Evolutionary conservation across 441 rosid species (phyloP).

Genomic region (Jatropha multifida): DNA sequence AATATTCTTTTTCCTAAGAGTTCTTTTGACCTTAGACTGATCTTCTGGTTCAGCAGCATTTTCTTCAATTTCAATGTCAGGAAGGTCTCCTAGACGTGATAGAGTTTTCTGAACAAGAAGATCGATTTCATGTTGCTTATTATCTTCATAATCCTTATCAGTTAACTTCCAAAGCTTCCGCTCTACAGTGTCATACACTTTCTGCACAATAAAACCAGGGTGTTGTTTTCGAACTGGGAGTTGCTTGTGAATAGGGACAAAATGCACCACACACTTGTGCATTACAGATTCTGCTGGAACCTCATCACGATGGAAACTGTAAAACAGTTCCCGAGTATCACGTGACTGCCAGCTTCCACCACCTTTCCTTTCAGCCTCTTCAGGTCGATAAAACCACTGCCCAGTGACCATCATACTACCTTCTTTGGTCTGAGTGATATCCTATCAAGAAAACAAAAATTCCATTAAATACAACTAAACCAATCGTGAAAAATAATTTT

Average conservation of each 20-base stretch:
- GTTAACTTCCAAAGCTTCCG: conserved; percentile 83
- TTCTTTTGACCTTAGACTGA: conserved; percentile 51
- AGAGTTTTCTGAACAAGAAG: conserved; percentile 84
- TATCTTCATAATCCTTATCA: conserved; percentile 89
- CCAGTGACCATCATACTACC: conserved; percentile 81
- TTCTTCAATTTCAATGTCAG: conserved; percentile 69
- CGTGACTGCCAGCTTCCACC: conserved; percentile 88
- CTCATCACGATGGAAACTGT: conserved; percentile 91
- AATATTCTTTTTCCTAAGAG: conserved; percentile 49
- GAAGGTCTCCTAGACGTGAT: conserved; percentile 69
- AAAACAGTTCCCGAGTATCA: conserved; percentile 80
- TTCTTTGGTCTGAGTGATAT: conserved; percentile 56
- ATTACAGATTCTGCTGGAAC: conserved; percentile 94
- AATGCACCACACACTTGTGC: conserved; percentile 92
- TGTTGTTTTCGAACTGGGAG: conserved; percentile 73
- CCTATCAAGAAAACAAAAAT: conserved; percentile 41
- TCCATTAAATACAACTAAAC: neutral
- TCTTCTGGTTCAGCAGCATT: conserved; percentile 54
- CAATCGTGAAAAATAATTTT: neutral
- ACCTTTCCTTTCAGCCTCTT: conserved; percentile 84
- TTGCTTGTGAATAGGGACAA: conserved; percentile 80
- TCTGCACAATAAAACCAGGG: conserved; percentile 94
- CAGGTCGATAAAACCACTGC: conserved; percentile 96
- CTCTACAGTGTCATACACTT: conserved; percentile 87
- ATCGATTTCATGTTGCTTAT: conserved; percentile 89